A percentile compares a stretch with the other conserved stretches of the same genome.
Evolutionary conservation across 768 basidiomycete species (phyloP).

Genomic region (Pleurotus tuber-regium): DNA sequence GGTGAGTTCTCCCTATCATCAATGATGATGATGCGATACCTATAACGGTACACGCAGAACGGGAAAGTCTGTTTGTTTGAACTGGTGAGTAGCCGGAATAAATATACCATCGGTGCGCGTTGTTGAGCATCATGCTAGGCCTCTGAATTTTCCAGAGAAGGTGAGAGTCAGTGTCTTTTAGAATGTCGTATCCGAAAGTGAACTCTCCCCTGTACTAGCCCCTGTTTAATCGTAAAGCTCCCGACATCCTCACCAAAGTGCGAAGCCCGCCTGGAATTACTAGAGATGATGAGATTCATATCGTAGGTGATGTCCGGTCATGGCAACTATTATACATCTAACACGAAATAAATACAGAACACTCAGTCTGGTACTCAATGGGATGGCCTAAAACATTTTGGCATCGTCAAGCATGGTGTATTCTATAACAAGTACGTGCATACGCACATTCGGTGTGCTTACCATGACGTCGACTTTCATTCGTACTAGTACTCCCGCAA

Average conservation of each 20-base stretch:
- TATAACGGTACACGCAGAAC: slow-evolving; percentile 28
- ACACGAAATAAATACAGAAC: slow-evolving; percentile 39
- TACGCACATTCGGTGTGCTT: background rate
- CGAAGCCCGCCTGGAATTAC: slow-evolving; percentile 23
- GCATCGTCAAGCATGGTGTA: slow-evolving; percentile 46
- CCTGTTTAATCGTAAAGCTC: slow-evolving; percentile 51
- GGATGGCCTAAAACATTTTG: slow-evolving; percentile 65
- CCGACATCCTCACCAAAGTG: slow-evolving; percentile 44
- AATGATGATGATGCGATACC: background rate
- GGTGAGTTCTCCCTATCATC: slow-evolving; percentile 32
- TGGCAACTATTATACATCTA: background rate
- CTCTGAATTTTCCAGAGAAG: slow-evolving; percentile 64
- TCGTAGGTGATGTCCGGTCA: slow-evolving; percentile 33
- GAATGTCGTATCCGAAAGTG: background rate
- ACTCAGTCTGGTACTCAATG: slow-evolving; percentile 72
- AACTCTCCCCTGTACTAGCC: slow-evolving; percentile 35
- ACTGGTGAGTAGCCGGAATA: slow-evolving; percentile 48
- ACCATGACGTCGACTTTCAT: background rate
- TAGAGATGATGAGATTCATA: slow-evolving; percentile 55
- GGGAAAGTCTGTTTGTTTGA: slow-evolving; percentile 56
- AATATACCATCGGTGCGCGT: background rate
- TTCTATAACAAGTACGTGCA: slow-evolving; percentile 59
- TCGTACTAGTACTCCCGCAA: slow-evolving; percentile 37
- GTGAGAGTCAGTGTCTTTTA: slow-evolving; percentile 24
- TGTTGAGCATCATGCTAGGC: slow-evolving; percentile 42